phyloP scores from a whole-genome alignment of 2,329 filamentous ascomycete genomes.

The Hypomyces perniciosus region DNA sequence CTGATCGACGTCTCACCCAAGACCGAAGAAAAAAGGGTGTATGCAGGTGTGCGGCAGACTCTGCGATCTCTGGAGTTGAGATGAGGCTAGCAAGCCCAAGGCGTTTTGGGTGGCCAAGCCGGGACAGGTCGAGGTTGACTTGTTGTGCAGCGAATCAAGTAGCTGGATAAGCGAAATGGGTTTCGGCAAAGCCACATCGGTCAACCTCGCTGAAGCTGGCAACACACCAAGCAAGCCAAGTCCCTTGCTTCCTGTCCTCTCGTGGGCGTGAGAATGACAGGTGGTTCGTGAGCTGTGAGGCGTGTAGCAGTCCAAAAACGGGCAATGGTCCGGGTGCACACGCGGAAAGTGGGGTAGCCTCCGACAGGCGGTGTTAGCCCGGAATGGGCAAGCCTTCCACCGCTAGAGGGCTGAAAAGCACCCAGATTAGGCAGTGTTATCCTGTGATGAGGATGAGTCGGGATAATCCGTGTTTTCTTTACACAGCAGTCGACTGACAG shows the following conservation, averaged over 20 bases:
- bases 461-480: neutral
- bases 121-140: neutral
- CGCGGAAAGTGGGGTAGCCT: slow-evolving; percentile 12
- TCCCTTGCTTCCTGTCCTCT: neutral
- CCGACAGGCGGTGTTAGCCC: slow-evolving; percentile 5
- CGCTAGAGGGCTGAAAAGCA: slow-evolving; percentile 1
- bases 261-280: slow-evolving; percentile 2
- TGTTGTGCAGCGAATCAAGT: slow-evolving; percentile 5
- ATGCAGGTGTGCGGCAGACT: neutral
- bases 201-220: slow-evolving; percentile 1
- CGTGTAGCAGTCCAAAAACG: slow-evolving; percentile 8
- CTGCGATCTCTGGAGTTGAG: neutral
- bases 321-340: slow-evolving; percentile 12
- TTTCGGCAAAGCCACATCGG: slow-evolving; percentile 7
- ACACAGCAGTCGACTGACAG: neutral
- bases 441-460: neutral
- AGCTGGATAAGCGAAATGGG: slow-evolving; percentile 12
- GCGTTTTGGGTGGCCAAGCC: neutral
- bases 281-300: slow-evolving; percentile 3
- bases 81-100: neutral
- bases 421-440: slow-evolving; percentile 2
- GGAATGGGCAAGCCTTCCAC: slow-evolving; percentile 2
- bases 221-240: slow-evolving; percentile 1
- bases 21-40: slow-evolving; percentile 2
- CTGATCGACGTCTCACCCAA: neutral